These are phyloP conservation scores for Penicillium pancosmium DNA, from an alignment of 495 filamentous ascomycete species.

Conservation along the genomic window DNA sequence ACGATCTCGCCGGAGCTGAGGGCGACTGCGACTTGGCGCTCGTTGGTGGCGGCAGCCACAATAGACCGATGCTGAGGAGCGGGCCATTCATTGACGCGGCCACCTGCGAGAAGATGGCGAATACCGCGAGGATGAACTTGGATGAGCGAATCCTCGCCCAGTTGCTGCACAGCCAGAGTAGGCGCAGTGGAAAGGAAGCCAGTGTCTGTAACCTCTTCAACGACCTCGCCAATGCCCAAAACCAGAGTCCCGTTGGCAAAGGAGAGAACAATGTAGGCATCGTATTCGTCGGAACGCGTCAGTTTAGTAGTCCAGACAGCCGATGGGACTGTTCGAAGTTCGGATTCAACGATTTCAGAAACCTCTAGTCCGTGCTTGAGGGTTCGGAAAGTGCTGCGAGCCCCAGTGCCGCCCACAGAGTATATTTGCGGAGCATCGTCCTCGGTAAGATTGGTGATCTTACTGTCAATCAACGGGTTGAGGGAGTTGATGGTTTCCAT, in stretches of 20 bases:
- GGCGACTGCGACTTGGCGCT: constrained; percentile 89
- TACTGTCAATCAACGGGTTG: constrained; percentile 89
- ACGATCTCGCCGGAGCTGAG: constrained; percentile 94
- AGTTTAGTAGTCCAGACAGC: constrained; percentile 96
- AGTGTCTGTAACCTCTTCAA: constrained; percentile 91
- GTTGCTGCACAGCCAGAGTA: constrained; percentile 88
- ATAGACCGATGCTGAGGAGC: constrained; percentile 92
- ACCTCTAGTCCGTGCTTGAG: constrained; percentile 92
- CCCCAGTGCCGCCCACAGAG: constrained; percentile 83
- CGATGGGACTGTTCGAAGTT: constrained; percentile 80
- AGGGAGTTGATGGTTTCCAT: constrained; percentile 86
- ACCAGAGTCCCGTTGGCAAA: constrained; percentile 77
- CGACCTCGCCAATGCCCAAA: constrained; percentile 91
- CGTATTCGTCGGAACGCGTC: constrained; percentile 78
- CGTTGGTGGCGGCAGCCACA: constrained; percentile 92
- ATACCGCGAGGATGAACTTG: constrained; percentile 97
- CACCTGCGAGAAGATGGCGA: constrained; percentile 78
- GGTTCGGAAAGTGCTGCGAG: constrained; percentile 84
- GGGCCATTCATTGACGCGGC: constrained; percentile 90
- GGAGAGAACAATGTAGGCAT: constrained; percentile 76
- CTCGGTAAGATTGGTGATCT: constrained; percentile 81
- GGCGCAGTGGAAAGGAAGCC: constrained; percentile 85
- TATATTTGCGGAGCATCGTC: constrained; percentile 98
- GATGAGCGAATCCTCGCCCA: constrained; percentile 89
- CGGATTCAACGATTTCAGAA: constrained; percentile 89